Base-by-base conservation (phyloP, 139 green algal genomes). In the Coccomyxa sp. region DNA sequence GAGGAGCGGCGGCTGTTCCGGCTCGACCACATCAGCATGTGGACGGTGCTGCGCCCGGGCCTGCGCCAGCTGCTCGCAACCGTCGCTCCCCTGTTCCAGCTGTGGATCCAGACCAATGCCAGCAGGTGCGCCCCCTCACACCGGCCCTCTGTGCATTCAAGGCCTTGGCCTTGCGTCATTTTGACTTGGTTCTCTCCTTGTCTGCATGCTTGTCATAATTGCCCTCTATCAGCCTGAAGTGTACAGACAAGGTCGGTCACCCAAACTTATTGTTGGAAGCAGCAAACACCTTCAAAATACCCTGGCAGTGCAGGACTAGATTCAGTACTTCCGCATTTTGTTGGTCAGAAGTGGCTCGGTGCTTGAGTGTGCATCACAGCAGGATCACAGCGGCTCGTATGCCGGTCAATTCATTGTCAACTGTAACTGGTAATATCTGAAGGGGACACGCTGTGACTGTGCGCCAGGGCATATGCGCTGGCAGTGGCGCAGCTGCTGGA, bases 31-130 rank as follows among this genome's bases (percentile, higher is more conserved):
- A 84, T 87, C 31, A 51, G 88, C 45, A 95, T 98, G 87, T 98
- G 93, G 94, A 99, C 96, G 57, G 98, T 98, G 90, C 91, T 99
- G 81, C 88, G 96, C 18, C 96, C 96, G 0, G 89, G 92, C 30
- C 90, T 93, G 30, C 87, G 90, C 10, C 80, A 90, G 59, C 95
- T 97, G 80, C 85, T 97, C 28, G 59, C 82, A 16, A 27, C 71
- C 11, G 90, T 91, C 0, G 21, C 84, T 0, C 76, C 88, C n/a
- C 79, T 92, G 51, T 99, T 93, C 84, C 92, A 98, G 87, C 86
- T 98, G 84, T 90, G 95, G 86, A 94, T 99, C 57, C 98, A 98
- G 93, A 99, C 96, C 27, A 98, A 98, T 90, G 96, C 96, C 12
- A 95, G 97, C 89, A 87, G 80, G 84, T 87, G 7, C n/a, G n/a